Evolutionary conservation across 805 yeast species (phyloP), one percentile per base, ranked within the genome.

Genomic region (Hermanozyma aechmeae): DNA sequence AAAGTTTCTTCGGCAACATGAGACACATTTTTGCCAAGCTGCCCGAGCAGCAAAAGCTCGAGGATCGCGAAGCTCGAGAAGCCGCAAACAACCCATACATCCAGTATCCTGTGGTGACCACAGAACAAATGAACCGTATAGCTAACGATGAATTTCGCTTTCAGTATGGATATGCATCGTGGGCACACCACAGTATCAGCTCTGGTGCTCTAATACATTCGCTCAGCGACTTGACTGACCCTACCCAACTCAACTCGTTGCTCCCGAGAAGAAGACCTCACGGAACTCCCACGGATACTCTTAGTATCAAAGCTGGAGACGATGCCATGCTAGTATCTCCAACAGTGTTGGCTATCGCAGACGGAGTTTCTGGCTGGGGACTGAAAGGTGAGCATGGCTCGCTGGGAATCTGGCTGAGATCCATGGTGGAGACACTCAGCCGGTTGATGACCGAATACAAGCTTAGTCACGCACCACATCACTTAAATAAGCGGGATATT

Each of bases 311-410:
- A 36, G 70, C 69, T 14, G 76, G 77, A 1, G 77, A 71, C 37
- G 77, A 71, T 41, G 74, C 77, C 6, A 67, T 71, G 73, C 50
- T 71, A 24, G 66, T 68, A 2, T 64, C 72, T 3, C 73, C 75
- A 0, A 58, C 70, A 4, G 58, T 70, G 24, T 41, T 71, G 30
- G 76, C 71, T 2, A 61, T 71, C 4, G 76, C 77, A 3, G 77
- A 71, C 42, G 77, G 77, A 2, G 73, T 71, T 6, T 64, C 72
- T 13, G 73, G 74, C 1, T 71, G 76, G 76, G 71, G 65, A 40
- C 58, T 63, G 13, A 58, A 53, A 23, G 54, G 51, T 3, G 40
- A 33, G 14, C 63, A 65, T 31, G 53, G 68, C 9, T 54, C 64
- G 16, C 60, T 71, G 14, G 75, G 76, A 2, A 52, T 68, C 13